Percentiles rank a stretch among this genome's conserved stretches.
Conservation (phyloP, 345 rosid species). For the Populus ilicifolia region DNA sequence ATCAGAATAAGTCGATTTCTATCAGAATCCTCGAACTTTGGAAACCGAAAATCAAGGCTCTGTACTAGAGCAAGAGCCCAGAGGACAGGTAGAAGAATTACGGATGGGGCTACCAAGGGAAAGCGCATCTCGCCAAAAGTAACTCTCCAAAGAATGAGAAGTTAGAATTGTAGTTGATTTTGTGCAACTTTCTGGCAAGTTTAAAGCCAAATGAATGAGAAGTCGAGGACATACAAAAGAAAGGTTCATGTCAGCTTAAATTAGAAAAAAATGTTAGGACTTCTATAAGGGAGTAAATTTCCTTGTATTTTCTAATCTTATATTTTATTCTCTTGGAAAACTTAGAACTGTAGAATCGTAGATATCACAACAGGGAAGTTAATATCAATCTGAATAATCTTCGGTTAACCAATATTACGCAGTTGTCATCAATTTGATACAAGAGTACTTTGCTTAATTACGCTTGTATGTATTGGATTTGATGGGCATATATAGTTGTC, state of each 20-base stretch:
- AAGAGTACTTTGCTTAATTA: background rate
- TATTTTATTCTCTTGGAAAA: background rate
- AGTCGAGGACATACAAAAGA: background rate
- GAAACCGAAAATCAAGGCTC: slow-evolving; percentile 34
- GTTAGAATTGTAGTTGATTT: too few species aligned
- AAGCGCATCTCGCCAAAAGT: background rate
- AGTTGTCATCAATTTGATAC: background rate
- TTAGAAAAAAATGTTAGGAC: background rate
- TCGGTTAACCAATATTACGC: background rate
- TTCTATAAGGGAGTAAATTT: background rate
- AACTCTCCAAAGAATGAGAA: background rate
- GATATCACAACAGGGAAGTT: background rate
- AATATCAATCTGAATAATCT: background rate
- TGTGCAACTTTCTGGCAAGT: background rate
- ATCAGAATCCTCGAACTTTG: slow-evolving; percentile 14
- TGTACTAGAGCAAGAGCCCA: slow-evolving; percentile 11
- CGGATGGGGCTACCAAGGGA: background rate
- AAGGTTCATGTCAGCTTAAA: background rate
- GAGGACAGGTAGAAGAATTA: background rate
- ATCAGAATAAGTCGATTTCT: background rate
- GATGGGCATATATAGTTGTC: background rate
- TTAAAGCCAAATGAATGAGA: background rate
- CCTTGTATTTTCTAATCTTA: background rate
- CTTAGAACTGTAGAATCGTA: background rate
- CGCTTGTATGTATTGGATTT: background rate